Conservation (phyloP, 305 asterid species). For the Plantago coronopus region DNA sequence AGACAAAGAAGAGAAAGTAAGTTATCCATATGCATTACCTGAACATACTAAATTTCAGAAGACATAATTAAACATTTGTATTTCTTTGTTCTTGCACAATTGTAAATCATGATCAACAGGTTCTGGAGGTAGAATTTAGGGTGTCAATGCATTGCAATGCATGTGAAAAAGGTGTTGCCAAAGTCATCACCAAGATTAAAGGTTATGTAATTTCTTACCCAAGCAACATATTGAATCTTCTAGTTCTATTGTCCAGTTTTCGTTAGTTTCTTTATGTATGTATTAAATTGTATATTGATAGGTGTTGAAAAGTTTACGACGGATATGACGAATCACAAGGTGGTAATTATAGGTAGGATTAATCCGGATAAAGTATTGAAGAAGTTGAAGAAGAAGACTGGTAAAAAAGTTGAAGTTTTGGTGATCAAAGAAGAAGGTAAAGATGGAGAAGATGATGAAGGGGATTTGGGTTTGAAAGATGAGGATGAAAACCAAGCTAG, state of each 20-base stretch:
- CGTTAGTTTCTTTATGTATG: not conserved
- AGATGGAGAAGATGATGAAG: conserved; percentile 23
- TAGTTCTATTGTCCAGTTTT: not conserved
- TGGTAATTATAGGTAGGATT: conserved; percentile 46
- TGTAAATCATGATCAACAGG: conserved; percentile 26
- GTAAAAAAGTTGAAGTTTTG: conserved; percentile 51
- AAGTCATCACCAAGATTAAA: conserved; percentile 60
- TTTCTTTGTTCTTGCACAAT: conserved; percentile 5
- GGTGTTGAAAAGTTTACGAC: conserved; percentile 62
- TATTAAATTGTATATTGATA: conserved; percentile 14
- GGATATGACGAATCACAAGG: conserved; percentile 52
- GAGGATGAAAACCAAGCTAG: conserved; percentile 21
- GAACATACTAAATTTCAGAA: not conserved
- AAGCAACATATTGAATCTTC: not conserved
- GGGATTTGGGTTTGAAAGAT: conserved; percentile 18
- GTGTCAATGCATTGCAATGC: conserved; percentile 84
- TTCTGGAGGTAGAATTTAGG: conserved; percentile 48
- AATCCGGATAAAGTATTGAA: conserved; percentile 49
- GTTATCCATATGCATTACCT: conserved; percentile 7
- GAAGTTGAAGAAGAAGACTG: conserved; percentile 58
- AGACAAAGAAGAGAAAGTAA: conserved; percentile 30
- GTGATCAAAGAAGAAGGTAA: conserved; percentile 25
- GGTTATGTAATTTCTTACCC: conserved; percentile 30
- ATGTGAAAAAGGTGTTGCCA: conserved; percentile 72
- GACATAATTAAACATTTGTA: not conserved